These are phyloP conservation scores for Wickerhamomyces sp. DNA, from an alignment of 1,139 yeast species.

Conservation along the genomic window DNA sequence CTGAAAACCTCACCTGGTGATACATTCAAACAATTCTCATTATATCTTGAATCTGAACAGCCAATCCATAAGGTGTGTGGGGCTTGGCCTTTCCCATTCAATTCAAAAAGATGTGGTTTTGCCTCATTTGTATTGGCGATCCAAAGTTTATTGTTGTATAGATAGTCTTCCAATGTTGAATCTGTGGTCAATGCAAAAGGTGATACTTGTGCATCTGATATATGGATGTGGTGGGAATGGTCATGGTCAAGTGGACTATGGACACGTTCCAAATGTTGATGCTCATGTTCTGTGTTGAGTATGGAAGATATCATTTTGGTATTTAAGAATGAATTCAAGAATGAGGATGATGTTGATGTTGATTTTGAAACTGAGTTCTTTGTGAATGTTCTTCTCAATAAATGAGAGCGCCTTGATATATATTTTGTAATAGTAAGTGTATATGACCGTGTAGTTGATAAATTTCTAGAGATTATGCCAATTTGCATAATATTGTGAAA, in stretches of 20 bases:
- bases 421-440: too few relatives aligned
- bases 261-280: background rate
- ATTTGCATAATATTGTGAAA: background rate
- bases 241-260: background rate
- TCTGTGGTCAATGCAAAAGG: conserved; percentile 56
- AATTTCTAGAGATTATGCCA: background rate
- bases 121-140: conserved; percentile 54
- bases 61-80: conserved; percentile 97
- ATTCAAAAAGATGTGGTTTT: conserved; percentile 62
- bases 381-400: background rate
- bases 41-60: conserved; percentile 90
- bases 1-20: conserved; percentile 93
- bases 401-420: background rate
- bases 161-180: conserved; percentile 59
- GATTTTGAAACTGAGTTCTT: background rate
- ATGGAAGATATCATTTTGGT: background rate
- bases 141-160: conserved; percentile 64
- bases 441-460: background rate
- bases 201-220: conserved; percentile 13
- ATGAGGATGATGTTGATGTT: background rate
- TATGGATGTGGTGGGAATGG: conserved; percentile 1
- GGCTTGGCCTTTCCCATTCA: conserved; percentile 78
- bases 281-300: background rate
- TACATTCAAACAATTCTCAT: conserved; percentile 73
- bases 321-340: background rate